These are phyloP conservation scores for Waltergamsia citrina DNA, from an alignment of 2,329 filamentous ascomycete genomes.

Conservation along the genomic window DNA sequence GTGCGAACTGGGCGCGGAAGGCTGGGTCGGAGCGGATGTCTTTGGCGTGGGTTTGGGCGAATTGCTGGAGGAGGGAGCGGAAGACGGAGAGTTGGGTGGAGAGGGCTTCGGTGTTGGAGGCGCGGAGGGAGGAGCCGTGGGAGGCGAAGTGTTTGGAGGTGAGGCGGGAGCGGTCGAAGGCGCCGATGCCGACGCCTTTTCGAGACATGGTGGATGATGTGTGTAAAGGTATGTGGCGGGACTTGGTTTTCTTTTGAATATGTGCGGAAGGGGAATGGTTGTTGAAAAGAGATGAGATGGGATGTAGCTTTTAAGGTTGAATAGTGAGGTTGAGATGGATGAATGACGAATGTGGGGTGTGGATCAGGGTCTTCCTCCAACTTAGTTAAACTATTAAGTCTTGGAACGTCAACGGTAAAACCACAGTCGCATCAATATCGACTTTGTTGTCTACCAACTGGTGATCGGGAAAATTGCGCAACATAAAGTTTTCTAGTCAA, in stretches of 20 bases:
- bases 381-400: too few relatives aligned
- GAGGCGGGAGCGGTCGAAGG: constrained; percentile 77
- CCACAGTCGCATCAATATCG: too few relatives aligned
- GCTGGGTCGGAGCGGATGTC: constrained; percentile 93
- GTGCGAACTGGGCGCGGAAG: constrained; percentile 93
- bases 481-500: too few relatives aligned
- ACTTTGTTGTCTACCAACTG: too few relatives aligned
- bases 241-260: background rate
- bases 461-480: too few relatives aligned
- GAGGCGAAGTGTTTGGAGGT: constrained; percentile 83
- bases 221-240: background rate
- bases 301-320: too few relatives aligned
- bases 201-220: constrained; percentile 44
- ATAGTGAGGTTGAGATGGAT: too few relatives aligned
- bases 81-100: constrained; percentile 93
- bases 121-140: constrained; percentile 81
- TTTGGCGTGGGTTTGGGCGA: constrained; percentile 86
- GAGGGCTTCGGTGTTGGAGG: constrained; percentile 73
- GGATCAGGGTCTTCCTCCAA: too few relatives aligned
- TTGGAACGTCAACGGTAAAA: too few relatives aligned
- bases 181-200: constrained; percentile 82
- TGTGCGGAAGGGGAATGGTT: background rate
- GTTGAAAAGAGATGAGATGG: background rate
- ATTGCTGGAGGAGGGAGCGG: constrained; percentile 89
- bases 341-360: background rate